Evolutionary conservation across 192 early-diverging fungal species (phyloP).

Genomic region (Podila epicladia): DNA sequence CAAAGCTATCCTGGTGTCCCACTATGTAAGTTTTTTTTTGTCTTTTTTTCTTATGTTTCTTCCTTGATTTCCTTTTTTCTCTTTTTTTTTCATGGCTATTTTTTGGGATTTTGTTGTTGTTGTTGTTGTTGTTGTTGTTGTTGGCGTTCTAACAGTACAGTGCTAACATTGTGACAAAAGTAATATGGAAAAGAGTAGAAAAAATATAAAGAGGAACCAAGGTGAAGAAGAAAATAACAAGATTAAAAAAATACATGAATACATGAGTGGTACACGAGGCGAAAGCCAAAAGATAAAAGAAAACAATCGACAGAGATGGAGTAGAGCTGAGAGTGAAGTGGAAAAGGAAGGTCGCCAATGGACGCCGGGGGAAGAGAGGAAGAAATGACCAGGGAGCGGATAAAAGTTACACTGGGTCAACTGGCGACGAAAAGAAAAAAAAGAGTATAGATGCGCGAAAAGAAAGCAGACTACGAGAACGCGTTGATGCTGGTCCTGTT

Average conservation of each 20-base stretch:
- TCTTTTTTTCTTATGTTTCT: neutral
- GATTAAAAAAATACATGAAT: neutral
- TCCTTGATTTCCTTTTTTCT: constrained; percentile 7
- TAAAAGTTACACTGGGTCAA: too few relatives aligned
- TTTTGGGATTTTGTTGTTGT: neutral
- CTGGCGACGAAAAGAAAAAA: too few relatives aligned
- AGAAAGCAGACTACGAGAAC: neutral
- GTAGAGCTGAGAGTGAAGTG: neutral
- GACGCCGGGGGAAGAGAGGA: too few relatives aligned
- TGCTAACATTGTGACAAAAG: constrained; percentile 14
- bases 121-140: neutral
- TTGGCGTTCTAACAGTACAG: constrained; percentile 37
- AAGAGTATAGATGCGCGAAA: too few relatives aligned
- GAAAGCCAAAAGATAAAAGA: constrained; percentile 2
- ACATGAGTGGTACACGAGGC: constrained; percentile 1
- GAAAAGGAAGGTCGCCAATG: too few relatives aligned
- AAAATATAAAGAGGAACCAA: neutral
- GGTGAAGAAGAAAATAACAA: neutral
- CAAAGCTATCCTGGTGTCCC: neutral
- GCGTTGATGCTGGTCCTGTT: neutral
- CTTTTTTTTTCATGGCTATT: neutral
- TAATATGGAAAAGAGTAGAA: neutral
- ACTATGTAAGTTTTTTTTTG: neutral
- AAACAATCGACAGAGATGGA: neutral
- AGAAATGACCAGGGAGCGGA: too few relatives aligned